Base-by-base conservation (phyloP, 148 eudicot genomes). In the Rhododendron vialii region DNA sequence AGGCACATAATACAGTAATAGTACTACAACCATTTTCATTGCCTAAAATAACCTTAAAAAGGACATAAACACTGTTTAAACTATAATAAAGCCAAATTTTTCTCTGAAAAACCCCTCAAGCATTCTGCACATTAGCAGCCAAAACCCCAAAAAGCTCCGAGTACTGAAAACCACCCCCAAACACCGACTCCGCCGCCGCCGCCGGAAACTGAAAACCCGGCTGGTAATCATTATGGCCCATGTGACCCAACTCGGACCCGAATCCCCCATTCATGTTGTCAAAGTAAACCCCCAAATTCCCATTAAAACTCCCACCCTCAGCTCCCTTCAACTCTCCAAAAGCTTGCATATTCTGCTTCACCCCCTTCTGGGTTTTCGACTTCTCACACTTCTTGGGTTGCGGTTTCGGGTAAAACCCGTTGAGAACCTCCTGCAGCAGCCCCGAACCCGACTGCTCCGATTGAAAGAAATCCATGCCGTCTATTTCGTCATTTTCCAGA, bases 331-430 rank as follows among this genome's bases (percentile, higher is more conserved):
- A 50, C 84, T 84, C 82, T 24, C 73, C 61, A 47, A 59, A 57
- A n/a, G 55, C 15, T 3, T 69, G 61, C 3, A 17, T 0, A 22
- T 9, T 82, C 45, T 11, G 48, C 24, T 11, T 69, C 14, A 7
- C 30, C 1, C 3, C 83, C 17, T 43, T 43, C 22, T 22, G 75
- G 28, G 86, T 8, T 24, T 47, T 55, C 8, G 65, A 48, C 4
- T 84, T 35, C 50, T 83, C 88, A 1, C 30, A 22, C 65, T 59
- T 9, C 13, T 84, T 73, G 1, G 14, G 51, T 13, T 81, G n/a
- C 38, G 90, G 88, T 50, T 91, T 93, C 0, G 94, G 95, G 87
- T 86, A 93, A 63, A 92, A 93, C 43, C 93, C 93, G 28, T 83
- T 63, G 4, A 92, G 26, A 28, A 89, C 87, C 74, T 93, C 94